Conservation (phyloP, 352 stramenopile species). For the Pythium apleroticum region DNA sequence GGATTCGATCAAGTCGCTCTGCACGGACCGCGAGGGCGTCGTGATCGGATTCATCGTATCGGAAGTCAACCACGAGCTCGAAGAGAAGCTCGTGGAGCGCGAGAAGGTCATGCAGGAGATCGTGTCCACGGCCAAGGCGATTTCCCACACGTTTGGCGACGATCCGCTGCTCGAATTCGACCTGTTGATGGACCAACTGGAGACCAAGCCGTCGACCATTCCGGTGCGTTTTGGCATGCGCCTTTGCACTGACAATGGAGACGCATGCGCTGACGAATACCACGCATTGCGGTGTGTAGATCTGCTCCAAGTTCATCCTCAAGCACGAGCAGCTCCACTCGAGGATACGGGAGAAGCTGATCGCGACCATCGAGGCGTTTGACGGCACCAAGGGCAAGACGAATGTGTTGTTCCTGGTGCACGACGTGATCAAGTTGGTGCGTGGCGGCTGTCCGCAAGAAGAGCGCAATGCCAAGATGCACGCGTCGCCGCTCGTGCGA, state of each 20-base stretch:
- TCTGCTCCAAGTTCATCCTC: conserved; percentile 84
- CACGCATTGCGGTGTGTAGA: conserved; percentile 35
- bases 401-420: conserved; percentile 82
- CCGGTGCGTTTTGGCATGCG: conserved; percentile 70
- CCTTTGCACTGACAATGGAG: neutral
- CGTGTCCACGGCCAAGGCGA: conserved; percentile 66
- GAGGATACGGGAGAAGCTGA: conserved; percentile 68
- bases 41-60: conserved; percentile 87
- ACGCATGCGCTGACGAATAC: too few species aligned
- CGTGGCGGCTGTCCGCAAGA: conserved; percentile 67
- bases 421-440: conserved; percentile 80
- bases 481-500: conserved; percentile 55
- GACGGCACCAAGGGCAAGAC: conserved; percentile 63
- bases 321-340: conserved; percentile 73
- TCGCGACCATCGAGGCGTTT: conserved; percentile 61
- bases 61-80: conserved; percentile 85
- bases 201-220: conserved; percentile 84
- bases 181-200: conserved; percentile 78
- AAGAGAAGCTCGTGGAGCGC: conserved; percentile 72
- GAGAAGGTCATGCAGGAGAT: conserved; percentile 85
- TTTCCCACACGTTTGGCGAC: conserved; percentile 70
- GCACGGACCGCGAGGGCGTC: conserved; percentile 78
- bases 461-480: conserved; percentile 78
- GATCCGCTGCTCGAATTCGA: conserved; percentile 87
- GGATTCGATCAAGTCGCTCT: conserved; percentile 84